Evolutionary conservation across 345 rosid species (phyloP).

Genomic region (Arabis alpina): DNA sequence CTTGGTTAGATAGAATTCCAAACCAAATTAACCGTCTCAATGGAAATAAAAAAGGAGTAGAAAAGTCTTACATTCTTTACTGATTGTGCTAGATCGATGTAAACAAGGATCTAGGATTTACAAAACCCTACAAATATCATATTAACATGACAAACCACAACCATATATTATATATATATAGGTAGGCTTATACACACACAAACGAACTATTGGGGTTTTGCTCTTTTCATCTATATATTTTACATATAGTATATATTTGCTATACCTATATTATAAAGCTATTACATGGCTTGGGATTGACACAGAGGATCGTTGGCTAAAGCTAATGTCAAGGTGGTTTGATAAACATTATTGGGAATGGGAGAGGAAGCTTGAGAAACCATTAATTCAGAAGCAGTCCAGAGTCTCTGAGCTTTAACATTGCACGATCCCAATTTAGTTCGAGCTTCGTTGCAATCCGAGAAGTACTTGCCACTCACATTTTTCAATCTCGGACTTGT

Average conservation of each 20-base stretch:
- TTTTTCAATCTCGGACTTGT: constrained; percentile 58
- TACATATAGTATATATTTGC: neutral
- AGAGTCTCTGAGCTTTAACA: constrained; percentile 63
- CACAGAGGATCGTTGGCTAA: neutral
- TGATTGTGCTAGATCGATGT: constrained; percentile 18
- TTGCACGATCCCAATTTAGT: constrained; percentile 64
- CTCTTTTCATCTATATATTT: neutral
- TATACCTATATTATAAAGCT: constrained; percentile 15
- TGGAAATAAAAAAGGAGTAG: neutral
- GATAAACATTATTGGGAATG: constrained; percentile 2
- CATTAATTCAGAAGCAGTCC: constrained; percentile 82
- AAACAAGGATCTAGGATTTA: constrained; percentile 17
- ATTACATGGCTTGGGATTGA: constrained; percentile 9
- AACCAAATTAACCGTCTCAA: neutral
- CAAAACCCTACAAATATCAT: constrained; percentile 35
- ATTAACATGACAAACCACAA: constrained; percentile 28
- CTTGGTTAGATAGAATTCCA: too few relatives aligned
- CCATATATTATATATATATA: neutral
- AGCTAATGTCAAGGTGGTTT: constrained; percentile 1
- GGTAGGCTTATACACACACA: constrained; percentile 25
- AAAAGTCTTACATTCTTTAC: neutral
- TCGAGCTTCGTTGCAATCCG: constrained; percentile 83
- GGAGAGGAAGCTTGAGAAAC: constrained; percentile 55
- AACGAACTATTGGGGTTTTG: neutral
- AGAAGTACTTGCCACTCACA: constrained; percentile 73